Percentiles rank a stretch among this genome's conserved stretches.
phyloP scores from a whole-genome alignment of 805 yeast genomes.

The Saccharomycopsis fodiens region DNA sequence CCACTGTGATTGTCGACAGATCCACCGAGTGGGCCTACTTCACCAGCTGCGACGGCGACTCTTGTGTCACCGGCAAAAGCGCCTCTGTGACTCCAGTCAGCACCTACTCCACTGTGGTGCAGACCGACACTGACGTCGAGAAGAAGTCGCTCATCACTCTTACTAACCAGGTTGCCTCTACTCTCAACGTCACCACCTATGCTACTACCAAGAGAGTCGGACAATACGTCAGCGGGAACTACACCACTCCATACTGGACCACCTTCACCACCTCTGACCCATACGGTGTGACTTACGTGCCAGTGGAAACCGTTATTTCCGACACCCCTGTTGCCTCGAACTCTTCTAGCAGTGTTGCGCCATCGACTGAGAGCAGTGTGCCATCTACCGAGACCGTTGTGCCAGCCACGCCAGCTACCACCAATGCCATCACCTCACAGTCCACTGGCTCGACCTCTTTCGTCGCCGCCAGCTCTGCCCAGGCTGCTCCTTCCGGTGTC shows the following conservation, averaged over 20 bases:
- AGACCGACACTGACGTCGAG: slow-evolving; percentile 2
- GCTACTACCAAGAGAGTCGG: slow-evolving; percentile 15
- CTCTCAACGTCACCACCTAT: slow-evolving; percentile 10
- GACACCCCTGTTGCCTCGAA: neutral
- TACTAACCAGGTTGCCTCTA: slow-evolving; percentile 4
- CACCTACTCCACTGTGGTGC: slow-evolving; percentile 17
- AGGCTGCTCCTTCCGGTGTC: neutral
- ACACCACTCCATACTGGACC: slow-evolving; percentile 3
- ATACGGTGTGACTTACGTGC: slow-evolving; percentile 12
- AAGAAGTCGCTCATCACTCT: slow-evolving; percentile 2
- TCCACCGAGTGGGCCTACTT: slow-evolving; percentile 13
- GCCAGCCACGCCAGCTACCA: neutral
- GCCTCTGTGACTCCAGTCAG: slow-evolving; percentile 14
- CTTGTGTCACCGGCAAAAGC: slow-evolving; percentile 18
- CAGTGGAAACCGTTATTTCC: slow-evolving; percentile 10
- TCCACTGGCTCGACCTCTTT: slow-evolving; percentile 6
- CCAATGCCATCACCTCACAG: neutral
- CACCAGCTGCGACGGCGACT: slow-evolving; percentile 7
- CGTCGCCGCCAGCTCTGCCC: neutral
- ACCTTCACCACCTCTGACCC: slow-evolving; percentile 10
- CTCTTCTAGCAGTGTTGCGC: no score
- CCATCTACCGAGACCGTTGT: neutral
- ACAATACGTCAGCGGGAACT: slow-evolving; percentile 7
- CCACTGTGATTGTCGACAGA: slow-evolving; percentile 6
- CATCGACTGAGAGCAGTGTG: no score